Evolutionary conservation across 1,139 yeast species (phyloP), one percentile per base, ranked within the genome.

Genomic region (Zygosaccharomyces pseudobailii): DNA sequence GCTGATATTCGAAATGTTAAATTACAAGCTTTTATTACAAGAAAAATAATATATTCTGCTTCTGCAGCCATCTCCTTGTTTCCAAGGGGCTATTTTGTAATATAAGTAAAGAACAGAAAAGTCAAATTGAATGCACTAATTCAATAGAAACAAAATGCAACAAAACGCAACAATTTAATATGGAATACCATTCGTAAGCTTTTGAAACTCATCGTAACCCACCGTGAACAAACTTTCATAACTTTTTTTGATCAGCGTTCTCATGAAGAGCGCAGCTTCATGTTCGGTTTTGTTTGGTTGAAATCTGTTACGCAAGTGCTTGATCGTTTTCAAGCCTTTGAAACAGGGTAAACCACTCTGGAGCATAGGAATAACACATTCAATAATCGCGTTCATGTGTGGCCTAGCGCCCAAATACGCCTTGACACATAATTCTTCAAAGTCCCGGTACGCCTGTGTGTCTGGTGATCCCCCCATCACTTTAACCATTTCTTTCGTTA

Each of bases 151-250:
- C 17, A 13, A 13, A 13, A 13, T 13, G 17, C 17, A 13, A 13
- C 17, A 13, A 13, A 13, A 13, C 17, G 17, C 17, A 13, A 13
- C 17, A 13, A 13, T 13, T 46, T 43, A 88, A 62, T 89, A 90
- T 17, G 97, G 97, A 67, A 92, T 92, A 52, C 98, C 98, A 63
- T 92, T 92, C 40, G 98, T 92, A 55, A 92, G 65, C 61, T 95
- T 77, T 70, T 94, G 99, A 80, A 94, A 94, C 71, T 90, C 97
- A 65, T 94, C 99, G 66, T 94, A 94, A 21, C 97, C 97, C 67
- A 84, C 86, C 36, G 98, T 92, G 63, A 84, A 88, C 61, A 81
- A 72, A 69, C 95, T 85, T 66, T 90, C 97, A 71, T 82, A 85
- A 51, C 95, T 83, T 71, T 84, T 86, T 55, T 74, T 76, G 52